These are phyloP conservation scores for Boechera divaricarpa DNA, from an alignment of 345 rosid genomes.

Conservation along the genomic window DNA sequence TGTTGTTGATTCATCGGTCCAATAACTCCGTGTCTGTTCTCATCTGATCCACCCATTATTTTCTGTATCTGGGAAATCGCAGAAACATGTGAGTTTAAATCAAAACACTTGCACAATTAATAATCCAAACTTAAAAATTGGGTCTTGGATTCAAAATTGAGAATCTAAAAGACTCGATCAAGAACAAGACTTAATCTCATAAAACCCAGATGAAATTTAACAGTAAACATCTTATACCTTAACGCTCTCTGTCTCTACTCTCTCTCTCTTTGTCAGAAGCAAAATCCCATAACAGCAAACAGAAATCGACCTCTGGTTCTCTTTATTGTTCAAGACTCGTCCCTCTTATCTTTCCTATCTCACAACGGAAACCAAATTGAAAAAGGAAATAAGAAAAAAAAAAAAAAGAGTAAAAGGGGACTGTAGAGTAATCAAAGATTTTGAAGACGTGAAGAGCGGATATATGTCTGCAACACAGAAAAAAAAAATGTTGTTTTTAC, in stretches of 20 bases:
- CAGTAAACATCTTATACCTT: constrained; percentile 29
- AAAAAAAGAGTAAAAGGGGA: background rate
- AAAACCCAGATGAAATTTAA: constrained; percentile 40
- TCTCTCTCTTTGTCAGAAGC: constrained; percentile 33
- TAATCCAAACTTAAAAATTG: background rate
- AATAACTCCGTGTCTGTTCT: constrained; percentile 74
- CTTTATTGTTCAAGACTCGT: constrained; percentile 20
- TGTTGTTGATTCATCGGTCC: constrained; percentile 61
- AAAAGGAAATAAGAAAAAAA: background rate
- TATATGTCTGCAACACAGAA: constrained; percentile 56
- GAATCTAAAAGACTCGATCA: constrained; percentile 42
- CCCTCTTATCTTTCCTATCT: constrained; percentile 31
- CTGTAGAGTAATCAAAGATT: constrained; percentile 25
- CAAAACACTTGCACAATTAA: background rate
- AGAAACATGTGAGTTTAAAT: background rate
- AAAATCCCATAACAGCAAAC: constrained; percentile 43
- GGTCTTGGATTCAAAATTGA: background rate
- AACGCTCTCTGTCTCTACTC: constrained; percentile 24
- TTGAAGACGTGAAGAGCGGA: constrained; percentile 59
- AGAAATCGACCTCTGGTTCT: constrained; percentile 18
- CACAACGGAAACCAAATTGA: background rate
- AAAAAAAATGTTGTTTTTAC: constrained; percentile 3
- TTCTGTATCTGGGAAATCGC: constrained; percentile 18
- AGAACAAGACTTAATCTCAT: constrained; percentile 37
- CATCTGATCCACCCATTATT: constrained; percentile 75